Conservation (phyloP, 1,284 basidiomycete genomes). For the Inonotus obliquus region DNA sequence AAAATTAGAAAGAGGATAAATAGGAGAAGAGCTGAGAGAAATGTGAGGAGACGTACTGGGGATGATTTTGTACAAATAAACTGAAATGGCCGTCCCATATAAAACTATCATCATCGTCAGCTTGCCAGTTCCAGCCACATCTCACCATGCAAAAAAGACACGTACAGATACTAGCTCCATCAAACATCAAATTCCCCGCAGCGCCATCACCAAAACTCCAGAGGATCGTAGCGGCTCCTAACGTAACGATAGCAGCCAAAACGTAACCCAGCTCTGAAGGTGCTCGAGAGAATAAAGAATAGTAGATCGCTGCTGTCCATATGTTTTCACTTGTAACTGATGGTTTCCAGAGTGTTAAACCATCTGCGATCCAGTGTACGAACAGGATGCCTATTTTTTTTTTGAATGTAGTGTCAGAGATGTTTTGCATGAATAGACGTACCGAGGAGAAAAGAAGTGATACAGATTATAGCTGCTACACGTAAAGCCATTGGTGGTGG, state of each 20-base stretch:
- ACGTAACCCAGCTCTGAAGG: slow-evolving; percentile 50
- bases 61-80: slow-evolving; percentile 68
- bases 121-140: slow-evolving; percentile 5
- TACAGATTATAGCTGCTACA: slow-evolving; percentile 63
- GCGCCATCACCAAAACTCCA: slow-evolving; percentile 72
- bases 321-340: slow-evolving; percentile 73
- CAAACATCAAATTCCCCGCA: slow-evolving; percentile 82
- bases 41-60: slow-evolving; percentile 64
- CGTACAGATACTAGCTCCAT: slow-evolving; percentile 79
- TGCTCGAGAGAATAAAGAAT: slow-evolving; percentile 66
- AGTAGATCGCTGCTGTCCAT: slow-evolving; percentile 75
- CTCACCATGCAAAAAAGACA: slow-evolving; percentile 17
- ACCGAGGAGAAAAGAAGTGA: slow-evolving; percentile 80
- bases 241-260: slow-evolving; percentile 46
- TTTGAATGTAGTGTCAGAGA: neutral
- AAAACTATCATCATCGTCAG: slow-evolving; percentile 45
- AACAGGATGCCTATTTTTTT: slow-evolving; percentile 65
- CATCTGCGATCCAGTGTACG: slow-evolving; percentile 85
- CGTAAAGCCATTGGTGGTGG: slow-evolving; percentile 53
- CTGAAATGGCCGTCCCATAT: slow-evolving; percentile 58
- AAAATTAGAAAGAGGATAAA: slow-evolving; percentile 7
- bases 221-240: slow-evolving; percentile 62
- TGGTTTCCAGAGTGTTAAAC: slow-evolving; percentile 77
- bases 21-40: neutral
- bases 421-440: neutral